Percentiles rank a stretch among this genome's conserved stretches.
phyloP scores from a whole-genome alignment of 2,329 filamentous ascomycete species.

The Exophiala mesophila region DNA sequence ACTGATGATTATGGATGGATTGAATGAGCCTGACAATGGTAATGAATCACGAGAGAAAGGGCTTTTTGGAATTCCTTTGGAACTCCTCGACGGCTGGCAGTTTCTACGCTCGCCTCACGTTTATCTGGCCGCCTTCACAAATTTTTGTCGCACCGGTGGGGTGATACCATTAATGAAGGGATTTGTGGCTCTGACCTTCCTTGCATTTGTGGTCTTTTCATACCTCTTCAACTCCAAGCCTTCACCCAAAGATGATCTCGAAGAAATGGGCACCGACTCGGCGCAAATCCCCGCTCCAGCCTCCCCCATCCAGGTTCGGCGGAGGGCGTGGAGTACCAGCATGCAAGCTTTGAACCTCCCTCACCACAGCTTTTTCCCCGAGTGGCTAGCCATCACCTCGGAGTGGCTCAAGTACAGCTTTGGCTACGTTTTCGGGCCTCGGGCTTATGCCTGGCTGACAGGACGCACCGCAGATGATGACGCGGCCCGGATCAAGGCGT shows the following conservation, averaged over 20 bases:
- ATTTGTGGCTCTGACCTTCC: constrained; percentile 28
- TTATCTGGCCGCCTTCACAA: constrained; percentile 24
- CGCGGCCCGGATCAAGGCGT: constrained; percentile 78
- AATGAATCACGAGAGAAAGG: constrained; percentile 62
- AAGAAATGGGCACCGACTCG: constrained; percentile 30
- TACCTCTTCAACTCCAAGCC: constrained; percentile 54
- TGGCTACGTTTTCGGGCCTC: constrained; percentile 70
- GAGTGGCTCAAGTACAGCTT: constrained; percentile 79
- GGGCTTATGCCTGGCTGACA: constrained; percentile 71
- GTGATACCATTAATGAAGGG: constrained; percentile 28
- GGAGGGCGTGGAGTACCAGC: constrained; percentile 87
- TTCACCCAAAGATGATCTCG: constrained; percentile 43
- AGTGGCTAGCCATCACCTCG: constrained; percentile 71
- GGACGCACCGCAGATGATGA: constrained; percentile 82
- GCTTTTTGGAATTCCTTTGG: constrained; percentile 60
- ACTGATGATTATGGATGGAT: constrained; percentile 83
- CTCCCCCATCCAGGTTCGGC: constrained; percentile 77
- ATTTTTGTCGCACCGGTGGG: constrained; percentile 25
- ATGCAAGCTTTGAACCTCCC: constrained; percentile 92
- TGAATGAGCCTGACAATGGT: constrained; percentile 62
- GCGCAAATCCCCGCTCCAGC: constrained; percentile 58
- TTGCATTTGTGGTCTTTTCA: constrained; percentile 53
- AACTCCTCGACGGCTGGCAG: constrained; percentile 49
- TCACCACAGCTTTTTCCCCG: constrained; percentile 77
- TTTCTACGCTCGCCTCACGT: constrained; percentile 26